Evolutionary conservation across 805 yeast species (phyloP), one percentile per base, ranked within the genome.

Genomic region (Wickerhamiella azymoides): DNA sequence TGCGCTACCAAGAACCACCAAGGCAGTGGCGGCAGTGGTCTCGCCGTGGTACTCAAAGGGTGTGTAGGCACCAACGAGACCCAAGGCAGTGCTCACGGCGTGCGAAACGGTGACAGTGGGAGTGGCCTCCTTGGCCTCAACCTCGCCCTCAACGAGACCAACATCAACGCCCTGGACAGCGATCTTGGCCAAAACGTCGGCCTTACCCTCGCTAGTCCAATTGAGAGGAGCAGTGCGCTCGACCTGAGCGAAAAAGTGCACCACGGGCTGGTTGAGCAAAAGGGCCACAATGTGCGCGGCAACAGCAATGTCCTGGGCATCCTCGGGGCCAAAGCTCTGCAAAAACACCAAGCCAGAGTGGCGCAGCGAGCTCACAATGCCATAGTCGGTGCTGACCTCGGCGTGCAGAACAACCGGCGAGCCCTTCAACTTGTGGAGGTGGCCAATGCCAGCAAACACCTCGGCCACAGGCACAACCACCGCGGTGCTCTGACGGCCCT

Each of bases 341-440:
- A 88, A 61, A 19, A 80, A 68, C 6, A 77, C 72, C 53, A 70
- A 72, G 13, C 77, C 76, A 36, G 80, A 66, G 60, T 84, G 89
- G 58, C 88, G 77, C 53, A 82, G 67, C 7, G 84, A 72, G n/a
- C 89, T 68, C 24, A 84, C 72, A 13, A 74, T 65, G 24, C 82
- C 76, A 62, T 69, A 84, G 60, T 86, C 95, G 50, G 71, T 70
- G 45, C 32, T 49, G 8, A 54, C 49, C n/a, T 39, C 45, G 26
- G 48, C 50, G 32, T 56, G 58, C 36, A 56, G 43, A 9, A 55
- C 58, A 1, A 52, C 47, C 1, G 56, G 54, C 10, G 46, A 18
- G 17, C 19, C 26, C 10, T 35, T 40, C 13, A 56, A 43, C 1
- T 50, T 45, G 5, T 36, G 9, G 25, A 55, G 43, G 32, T 51